These are phyloP conservation scores for Arthrobotrys sphaeroides DNA, from an alignment of 2,329 filamentous ascomycete species.

Conservation along the genomic window DNA sequence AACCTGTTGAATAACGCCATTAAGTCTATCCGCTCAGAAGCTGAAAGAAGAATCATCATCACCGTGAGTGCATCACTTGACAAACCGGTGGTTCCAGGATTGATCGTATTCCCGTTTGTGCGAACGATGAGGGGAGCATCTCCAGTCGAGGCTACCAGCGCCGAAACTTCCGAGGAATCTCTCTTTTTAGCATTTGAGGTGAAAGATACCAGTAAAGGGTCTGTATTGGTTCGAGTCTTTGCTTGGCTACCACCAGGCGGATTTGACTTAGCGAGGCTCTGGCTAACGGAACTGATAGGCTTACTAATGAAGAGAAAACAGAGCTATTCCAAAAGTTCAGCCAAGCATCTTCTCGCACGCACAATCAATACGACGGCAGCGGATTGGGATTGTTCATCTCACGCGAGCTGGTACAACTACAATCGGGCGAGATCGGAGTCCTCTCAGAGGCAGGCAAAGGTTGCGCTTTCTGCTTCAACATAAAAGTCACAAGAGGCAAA, in stretches of 20 bases:
- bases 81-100: slow-evolving; percentile 10
- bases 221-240: background rate
- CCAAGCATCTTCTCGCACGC: slow-evolving; percentile 64
- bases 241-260: no score
- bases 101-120: slow-evolving; percentile 36
- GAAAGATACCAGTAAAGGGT: slow-evolving; percentile 77
- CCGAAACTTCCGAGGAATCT: slow-evolving; percentile 63
- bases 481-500: slow-evolving; percentile 67
- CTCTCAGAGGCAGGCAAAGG: slow-evolving; percentile 73
- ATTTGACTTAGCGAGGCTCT: slow-evolving; percentile 11
- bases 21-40: slow-evolving; percentile 70
- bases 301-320: slow-evolving; percentile 54
- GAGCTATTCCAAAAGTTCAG: slow-evolving; percentile 56
- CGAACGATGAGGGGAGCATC: slow-evolving; percentile 59
- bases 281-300: slow-evolving; percentile 51
- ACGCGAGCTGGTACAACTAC: slow-evolving; percentile 74
- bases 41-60: slow-evolving; percentile 19
- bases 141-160: slow-evolving; percentile 53
- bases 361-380: slow-evolving; percentile 76
- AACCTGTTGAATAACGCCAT: slow-evolving; percentile 67
- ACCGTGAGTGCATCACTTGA: slow-evolving; percentile 21
- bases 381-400: slow-evolving; percentile 80
- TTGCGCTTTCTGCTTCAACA: slow-evolving; percentile 79
- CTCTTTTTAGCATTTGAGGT: slow-evolving; percentile 77
- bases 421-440: slow-evolving; percentile 81